Evolutionary conservation across 177 flowering plant species (phyloP).

Genomic region (Vitis hybrid): DNA sequence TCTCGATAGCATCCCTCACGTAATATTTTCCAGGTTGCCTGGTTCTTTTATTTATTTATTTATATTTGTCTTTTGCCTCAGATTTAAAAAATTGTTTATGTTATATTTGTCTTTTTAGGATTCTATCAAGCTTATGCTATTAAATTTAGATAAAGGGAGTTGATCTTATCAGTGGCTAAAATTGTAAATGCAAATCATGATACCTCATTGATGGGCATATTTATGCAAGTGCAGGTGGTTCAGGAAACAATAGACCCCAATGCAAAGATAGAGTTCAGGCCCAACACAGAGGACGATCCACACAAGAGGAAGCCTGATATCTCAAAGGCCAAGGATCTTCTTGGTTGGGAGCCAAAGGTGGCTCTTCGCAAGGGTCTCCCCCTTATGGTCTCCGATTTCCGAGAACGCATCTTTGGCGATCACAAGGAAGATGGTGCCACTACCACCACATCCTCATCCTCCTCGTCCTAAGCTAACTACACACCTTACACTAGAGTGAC

Average conservation of each 20-base stretch:
- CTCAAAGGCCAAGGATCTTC: slow-evolving; percentile 76
- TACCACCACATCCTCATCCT: slow-evolving; percentile 12
- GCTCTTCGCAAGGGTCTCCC: slow-evolving; percentile 90
- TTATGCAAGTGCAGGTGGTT: slow-evolving; percentile 64
- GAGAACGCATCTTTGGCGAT: slow-evolving; percentile 91
- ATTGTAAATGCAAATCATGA: neutral
- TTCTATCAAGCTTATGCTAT: too few species aligned
- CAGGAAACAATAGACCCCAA: slow-evolving; percentile 91
- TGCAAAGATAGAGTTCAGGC: slow-evolving; percentile 83
- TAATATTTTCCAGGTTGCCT: neutral
- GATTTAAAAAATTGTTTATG: too few species aligned
- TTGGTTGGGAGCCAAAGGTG: slow-evolving; percentile 90
- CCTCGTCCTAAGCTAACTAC: neutral
- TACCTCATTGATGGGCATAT: neutral
- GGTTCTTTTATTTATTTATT: neutral
- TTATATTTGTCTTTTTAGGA: too few species aligned
- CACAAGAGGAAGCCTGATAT: slow-evolving; percentile 99
- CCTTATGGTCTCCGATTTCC: slow-evolving; percentile 84
- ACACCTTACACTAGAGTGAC: neutral
- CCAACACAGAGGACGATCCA: slow-evolving; percentile 98
- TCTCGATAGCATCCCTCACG: too few species aligned
- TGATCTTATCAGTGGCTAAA: neutral
- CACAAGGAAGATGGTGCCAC: slow-evolving; percentile 46
- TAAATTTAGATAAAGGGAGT: too few species aligned
- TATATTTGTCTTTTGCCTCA: too few species aligned